phyloP scores from a whole-genome alignment of 2,329 filamentous ascomycete species.

The Emergomyces orientalis region DNA sequence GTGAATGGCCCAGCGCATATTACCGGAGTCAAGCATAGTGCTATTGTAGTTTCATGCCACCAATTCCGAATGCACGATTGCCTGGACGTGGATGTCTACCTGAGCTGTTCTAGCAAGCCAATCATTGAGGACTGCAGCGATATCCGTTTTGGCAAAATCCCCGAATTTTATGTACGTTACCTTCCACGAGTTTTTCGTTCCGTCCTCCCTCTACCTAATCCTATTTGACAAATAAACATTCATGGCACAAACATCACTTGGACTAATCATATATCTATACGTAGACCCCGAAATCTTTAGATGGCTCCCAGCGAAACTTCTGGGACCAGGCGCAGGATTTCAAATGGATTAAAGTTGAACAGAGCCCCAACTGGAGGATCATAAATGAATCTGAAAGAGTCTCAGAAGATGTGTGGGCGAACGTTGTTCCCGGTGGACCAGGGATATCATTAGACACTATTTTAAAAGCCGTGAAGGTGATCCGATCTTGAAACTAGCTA shows the following conservation, averaged over 20 bases:
- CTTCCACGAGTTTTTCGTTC: not conserved
- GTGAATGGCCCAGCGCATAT: conserved; percentile 76
- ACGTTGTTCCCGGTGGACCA: conserved; percentile 55
- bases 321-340: conserved; percentile 95
- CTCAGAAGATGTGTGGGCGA: conserved; percentile 57
- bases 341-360: conserved; percentile 83
- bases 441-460: conserved; percentile 57
- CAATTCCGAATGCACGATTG: conserved; percentile 93
- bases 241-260: not conserved
- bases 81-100: conserved; percentile 68
- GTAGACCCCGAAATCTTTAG: conserved; percentile 26
- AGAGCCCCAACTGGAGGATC: conserved; percentile 79
- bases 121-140: conserved; percentile 84
- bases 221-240: not conserved
- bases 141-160: conserved; percentile 71
- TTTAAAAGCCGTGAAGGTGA: conserved; percentile 36
- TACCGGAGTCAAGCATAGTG: conserved; percentile 61
- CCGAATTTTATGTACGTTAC: conserved; percentile 55
- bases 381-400: conserved; percentile 54
- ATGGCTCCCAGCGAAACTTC: conserved; percentile 46
- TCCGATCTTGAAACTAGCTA: conserved; percentile 14
- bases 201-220: not conserved
- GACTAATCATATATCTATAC: not conserved
- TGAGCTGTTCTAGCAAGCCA: conserved; percentile 71
- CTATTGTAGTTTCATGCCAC: conserved; percentile 69